phyloP scores from a whole-genome alignment of 2,329 filamentous ascomycete genomes.

The Neofusicoccum ribis region DNA sequence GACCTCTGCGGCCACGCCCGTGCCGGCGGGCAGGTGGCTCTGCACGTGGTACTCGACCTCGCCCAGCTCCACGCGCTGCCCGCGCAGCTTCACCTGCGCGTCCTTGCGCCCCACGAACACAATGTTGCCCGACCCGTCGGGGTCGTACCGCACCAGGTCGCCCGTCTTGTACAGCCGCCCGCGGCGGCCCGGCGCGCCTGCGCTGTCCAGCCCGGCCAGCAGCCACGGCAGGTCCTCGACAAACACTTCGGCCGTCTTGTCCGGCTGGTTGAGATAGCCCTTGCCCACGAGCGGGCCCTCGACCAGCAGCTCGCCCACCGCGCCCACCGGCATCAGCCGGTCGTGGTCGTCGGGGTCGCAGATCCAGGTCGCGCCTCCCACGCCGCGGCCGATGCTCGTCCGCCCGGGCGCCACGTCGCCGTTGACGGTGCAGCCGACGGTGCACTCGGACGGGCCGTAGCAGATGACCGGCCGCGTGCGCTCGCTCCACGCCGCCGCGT shows the following conservation, averaged over 20 bases:
- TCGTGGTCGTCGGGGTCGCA: conserved; percentile 31
- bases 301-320: conserved; percentile 56
- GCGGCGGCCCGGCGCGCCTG: conserved; percentile 45
- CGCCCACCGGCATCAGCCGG: conserved; percentile 34
- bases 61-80: conserved; percentile 39
- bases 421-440: conserved; percentile 25
- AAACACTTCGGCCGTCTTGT: conserved; percentile 29
- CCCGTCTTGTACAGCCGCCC: conserved; percentile 19
- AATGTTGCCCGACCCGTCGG: conserved; percentile 33
- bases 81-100: conserved; percentile 30
- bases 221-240: conserved; percentile 30
- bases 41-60: conserved; percentile 38
- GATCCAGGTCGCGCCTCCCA: conserved; percentile 29
- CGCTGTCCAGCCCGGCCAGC: conserved; percentile 39
- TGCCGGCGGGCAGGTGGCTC: neutral
- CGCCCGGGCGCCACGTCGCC: conserved; percentile 6
- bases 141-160: conserved; percentile 26
- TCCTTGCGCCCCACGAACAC: conserved; percentile 65
- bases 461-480: conserved; percentile 30
- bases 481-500: conserved; percentile 40
- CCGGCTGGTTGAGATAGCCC: conserved; percentile 30
- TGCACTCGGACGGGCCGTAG: conserved; percentile 37
- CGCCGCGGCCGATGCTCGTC: conserved; percentile 18
- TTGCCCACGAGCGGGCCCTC: conserved; percentile 55
- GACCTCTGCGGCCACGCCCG: conserved; percentile 46